Percentiles rank a stretch among this genome's conserved stretches.
Evolutionary conservation across 176 grass and related monocot species (phyloP).

Genomic region (Aegilops bicornis): DNA sequence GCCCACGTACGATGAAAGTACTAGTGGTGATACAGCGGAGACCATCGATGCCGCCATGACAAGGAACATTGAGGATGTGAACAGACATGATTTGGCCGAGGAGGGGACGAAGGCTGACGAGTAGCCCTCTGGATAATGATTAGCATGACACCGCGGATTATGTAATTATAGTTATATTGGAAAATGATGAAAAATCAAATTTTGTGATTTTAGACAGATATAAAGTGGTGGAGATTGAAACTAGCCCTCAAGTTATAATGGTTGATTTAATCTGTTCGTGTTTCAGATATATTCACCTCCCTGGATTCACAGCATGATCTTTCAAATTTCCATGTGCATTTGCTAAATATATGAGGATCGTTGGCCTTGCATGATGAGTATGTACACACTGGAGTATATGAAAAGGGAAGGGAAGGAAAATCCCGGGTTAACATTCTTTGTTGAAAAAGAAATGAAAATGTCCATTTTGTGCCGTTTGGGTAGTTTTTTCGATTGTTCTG

Average conservation of each 20-base stretch:
- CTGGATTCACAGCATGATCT: too few relatives aligned
- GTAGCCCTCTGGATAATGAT: neutral
- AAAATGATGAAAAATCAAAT: neutral
- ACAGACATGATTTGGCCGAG: neutral
- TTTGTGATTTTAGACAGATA: too few relatives aligned
- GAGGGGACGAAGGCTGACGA: neutral
- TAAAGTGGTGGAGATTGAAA: too few relatives aligned
- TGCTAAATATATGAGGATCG: too few relatives aligned
- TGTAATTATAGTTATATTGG: neutral
- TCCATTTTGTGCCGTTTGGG: conserved; percentile 27
- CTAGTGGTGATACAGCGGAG: neutral
- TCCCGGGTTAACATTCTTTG: conserved; percentile 27
- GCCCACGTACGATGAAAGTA: neutral
- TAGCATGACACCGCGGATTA: neutral
- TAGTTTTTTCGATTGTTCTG: neutral
- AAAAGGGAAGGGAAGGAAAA: too few relatives aligned
- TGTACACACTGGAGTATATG: too few relatives aligned
- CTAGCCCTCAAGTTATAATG: too few relatives aligned
- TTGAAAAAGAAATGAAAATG: conserved; percentile 40
- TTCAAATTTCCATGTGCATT: too few relatives aligned
- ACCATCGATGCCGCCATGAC: neutral
- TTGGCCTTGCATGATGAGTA: too few relatives aligned
- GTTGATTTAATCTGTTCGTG: too few relatives aligned
- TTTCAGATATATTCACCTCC: too few relatives aligned
- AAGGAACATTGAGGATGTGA: neutral